Percentiles rank a stretch among this genome's conserved stretches.
phyloP scores from a whole-genome alignment of 2,329 filamentous ascomycete species.

The Coniosporium tulheliwenetii region DNA sequence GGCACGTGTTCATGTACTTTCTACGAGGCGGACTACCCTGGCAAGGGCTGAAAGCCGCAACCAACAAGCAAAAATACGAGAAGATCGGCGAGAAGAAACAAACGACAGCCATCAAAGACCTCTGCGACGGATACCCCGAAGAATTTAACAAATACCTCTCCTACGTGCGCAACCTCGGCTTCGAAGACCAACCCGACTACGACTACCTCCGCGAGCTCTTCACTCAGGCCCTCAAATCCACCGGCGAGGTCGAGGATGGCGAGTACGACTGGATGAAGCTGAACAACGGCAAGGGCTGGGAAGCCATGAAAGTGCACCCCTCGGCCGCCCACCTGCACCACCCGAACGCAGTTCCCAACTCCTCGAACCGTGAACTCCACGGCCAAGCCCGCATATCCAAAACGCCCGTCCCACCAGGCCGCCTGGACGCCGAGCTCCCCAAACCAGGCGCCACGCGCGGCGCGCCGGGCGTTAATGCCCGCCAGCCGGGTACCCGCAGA shows the following conservation, averaged over 20 bases:
- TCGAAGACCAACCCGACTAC: constrained; percentile 97
- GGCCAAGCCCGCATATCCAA: constrained; percentile 48
- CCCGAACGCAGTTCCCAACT: constrained; percentile 61
- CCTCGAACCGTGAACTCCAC: constrained; percentile 74
- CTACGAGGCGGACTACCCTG: constrained; percentile 49
- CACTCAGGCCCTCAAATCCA: constrained; percentile 87
- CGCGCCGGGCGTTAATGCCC: constrained; percentile 60
- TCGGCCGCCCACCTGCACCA: constrained; percentile 65
- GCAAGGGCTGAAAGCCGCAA: constrained; percentile 53
- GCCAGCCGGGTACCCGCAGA: constrained; percentile 33
- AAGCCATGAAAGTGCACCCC: constrained; percentile 56
- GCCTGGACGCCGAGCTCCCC: constrained; percentile 32
- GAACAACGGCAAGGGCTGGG: constrained; percentile 85
- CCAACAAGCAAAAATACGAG: constrained; percentile 94
- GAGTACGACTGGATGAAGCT: constrained; percentile 99
- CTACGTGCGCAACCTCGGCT: constrained; percentile 93
- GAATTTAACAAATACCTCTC: constrained; percentile 97
- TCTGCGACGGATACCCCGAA: constrained; percentile 90
- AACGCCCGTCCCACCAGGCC: constrained; percentile 29
- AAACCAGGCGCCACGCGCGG: constrained; percentile 48
- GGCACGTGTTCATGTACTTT: constrained; percentile 58
- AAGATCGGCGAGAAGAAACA: constrained; percentile 99
- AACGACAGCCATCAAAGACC: constrained; percentile 89
- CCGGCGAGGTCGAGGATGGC: constrained; percentile 87
- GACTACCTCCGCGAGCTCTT: constrained; percentile 94